A percentile compares a stretch with the other conserved stretches of the same genome.
Conservation (phyloP, 768 basidiomycete species). For the Kwoniella dejecticola region DNA sequence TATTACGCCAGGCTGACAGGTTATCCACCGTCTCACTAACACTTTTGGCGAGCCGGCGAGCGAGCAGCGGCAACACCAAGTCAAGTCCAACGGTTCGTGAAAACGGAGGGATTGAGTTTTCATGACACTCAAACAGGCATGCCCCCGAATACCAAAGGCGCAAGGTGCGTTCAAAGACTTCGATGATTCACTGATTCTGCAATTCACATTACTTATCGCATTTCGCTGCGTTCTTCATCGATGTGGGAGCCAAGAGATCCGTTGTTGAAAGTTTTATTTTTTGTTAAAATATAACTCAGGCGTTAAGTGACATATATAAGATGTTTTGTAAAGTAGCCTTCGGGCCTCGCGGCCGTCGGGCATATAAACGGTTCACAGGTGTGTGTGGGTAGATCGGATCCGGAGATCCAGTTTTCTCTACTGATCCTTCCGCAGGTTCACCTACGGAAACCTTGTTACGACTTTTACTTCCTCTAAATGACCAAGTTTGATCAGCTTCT, state of each 20-base stretch:
- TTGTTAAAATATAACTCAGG: slow-evolving; percentile 42
- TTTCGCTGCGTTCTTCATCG: slow-evolving; percentile 79
- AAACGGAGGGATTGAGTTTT: slow-evolving; percentile 43
- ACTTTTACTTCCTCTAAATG: slow-evolving; percentile 84
- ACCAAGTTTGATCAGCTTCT: slow-evolving; percentile 76
- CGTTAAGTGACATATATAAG: slow-evolving; percentile 37
- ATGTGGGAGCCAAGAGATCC: slow-evolving; percentile 78
- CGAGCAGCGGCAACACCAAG: slow-evolving; percentile 36
- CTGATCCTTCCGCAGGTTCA: slow-evolving; percentile 81
- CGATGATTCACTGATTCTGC: slow-evolving; percentile 60
- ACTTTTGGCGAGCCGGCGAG: slow-evolving; percentile 58
- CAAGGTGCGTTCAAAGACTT: slow-evolving; percentile 70
- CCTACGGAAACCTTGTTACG: slow-evolving; percentile 79
- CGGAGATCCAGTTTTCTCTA: slow-evolving; percentile 44
- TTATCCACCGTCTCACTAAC: slow-evolving; percentile 57
- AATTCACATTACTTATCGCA: slow-evolving; percentile 82
- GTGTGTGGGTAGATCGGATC: slow-evolving; percentile 56
- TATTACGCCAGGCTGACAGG: slow-evolving; percentile 60
- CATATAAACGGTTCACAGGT: slow-evolving; percentile 59
- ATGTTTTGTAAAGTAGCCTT: slow-evolving; percentile 29
- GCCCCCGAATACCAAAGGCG: slow-evolving; percentile 74
- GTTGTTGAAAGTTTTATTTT: slow-evolving; percentile 63
- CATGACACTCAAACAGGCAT: slow-evolving; percentile 67
- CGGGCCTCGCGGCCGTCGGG: slow-evolving; percentile 3
- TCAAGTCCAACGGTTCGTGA: slow-evolving; percentile 24